A percentile compares a stretch with the other conserved stretches of the same genome.
phyloP scores from a whole-genome alignment of 768 basidiomycete species.

The Sistotremastrum niveocremeum region DNA sequence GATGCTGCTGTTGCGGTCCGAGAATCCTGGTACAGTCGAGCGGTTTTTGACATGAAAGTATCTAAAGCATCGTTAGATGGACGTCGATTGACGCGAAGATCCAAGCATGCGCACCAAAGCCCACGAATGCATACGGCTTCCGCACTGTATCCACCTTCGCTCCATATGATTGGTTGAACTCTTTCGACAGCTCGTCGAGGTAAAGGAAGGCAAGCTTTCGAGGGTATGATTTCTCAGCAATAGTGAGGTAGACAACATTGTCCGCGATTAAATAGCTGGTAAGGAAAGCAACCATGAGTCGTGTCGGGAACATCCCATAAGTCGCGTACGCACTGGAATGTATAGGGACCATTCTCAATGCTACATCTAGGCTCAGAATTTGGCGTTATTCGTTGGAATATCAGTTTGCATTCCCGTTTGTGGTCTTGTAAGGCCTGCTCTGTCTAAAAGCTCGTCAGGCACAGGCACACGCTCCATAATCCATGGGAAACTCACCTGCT shows the following conservation, averaged over 20 bases:
- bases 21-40: slow-evolving; percentile 88
- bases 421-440: slow-evolving; percentile 91
- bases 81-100: background rate
- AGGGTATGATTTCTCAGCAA: slow-evolving; percentile 94
- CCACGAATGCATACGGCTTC: slow-evolving; percentile 98
- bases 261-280: slow-evolving; percentile 86
- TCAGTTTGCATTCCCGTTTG: slow-evolving; percentile 95
- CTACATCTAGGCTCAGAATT: slow-evolving; percentile 94
- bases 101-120: slow-evolving; percentile 59
- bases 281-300: background rate
- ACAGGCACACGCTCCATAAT: background rate
- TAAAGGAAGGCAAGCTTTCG: slow-evolving; percentile 96
- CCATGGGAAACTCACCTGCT: slow-evolving; percentile 46
- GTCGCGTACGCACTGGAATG: slow-evolving; percentile 67
- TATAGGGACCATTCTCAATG: slow-evolving; percentile 90
- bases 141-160: slow-evolving; percentile 83
- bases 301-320: background rate
- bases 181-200: slow-evolving; percentile 92
- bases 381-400: slow-evolving; percentile 86
- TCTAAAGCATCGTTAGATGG: slow-evolving; percentile 32
- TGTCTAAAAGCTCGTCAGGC: slow-evolving; percentile 38
- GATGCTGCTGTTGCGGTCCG: slow-evolving; percentile 64
- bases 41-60: slow-evolving; percentile 98
- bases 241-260: slow-evolving; percentile 89
- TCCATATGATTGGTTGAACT: slow-evolving; percentile 87